A percentile compares a stretch with the other conserved stretches of the same genome.
phyloP scores from a whole-genome alignment of 2,329 filamentous ascomycete species.

The Talaromyces atroroseus region DNA sequence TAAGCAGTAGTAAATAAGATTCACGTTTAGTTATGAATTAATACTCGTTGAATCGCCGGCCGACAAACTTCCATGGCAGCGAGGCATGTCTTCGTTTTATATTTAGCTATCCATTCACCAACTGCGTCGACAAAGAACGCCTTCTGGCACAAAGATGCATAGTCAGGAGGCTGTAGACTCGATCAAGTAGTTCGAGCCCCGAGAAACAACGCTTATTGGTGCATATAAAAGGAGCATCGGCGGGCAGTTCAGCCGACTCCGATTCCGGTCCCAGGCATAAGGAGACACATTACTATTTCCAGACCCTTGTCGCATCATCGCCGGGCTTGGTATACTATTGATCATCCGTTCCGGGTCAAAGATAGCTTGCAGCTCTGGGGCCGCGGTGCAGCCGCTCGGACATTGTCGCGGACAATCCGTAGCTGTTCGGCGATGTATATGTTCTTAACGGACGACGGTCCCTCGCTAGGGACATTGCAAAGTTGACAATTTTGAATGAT shows the following conservation, averaged over 20 bases:
- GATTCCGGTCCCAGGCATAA: not conserved
- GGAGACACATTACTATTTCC: too few relatives aligned
- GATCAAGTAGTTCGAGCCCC: not conserved
- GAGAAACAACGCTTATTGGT: not conserved
- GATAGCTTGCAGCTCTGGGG: not conserved
- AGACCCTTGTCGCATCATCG: not conserved
- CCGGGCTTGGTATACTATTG: not conserved
- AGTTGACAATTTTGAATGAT: too few relatives aligned
- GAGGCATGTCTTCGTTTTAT: not conserved
- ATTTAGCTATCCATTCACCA: not conserved
- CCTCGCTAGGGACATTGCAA: too few relatives aligned
- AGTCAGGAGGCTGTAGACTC: not conserved
- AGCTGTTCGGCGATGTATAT: too few relatives aligned
- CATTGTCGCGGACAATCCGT: not conserved
- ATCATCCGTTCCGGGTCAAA: not conserved
- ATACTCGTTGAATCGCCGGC: not conserved
- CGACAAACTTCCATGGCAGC: not conserved
- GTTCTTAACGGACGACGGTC: too few relatives aligned
- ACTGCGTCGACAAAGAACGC: not conserved
- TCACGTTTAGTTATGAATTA: not conserved
- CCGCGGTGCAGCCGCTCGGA: not conserved
- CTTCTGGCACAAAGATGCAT: not conserved
- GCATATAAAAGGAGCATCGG: conserved; percentile 8
- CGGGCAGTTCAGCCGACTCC: not conserved
- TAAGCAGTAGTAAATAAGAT: not conserved